Evolutionary conservation across 805 yeast genomes (phyloP).

Genomic region (Blastobotrys attinorum): DNA sequence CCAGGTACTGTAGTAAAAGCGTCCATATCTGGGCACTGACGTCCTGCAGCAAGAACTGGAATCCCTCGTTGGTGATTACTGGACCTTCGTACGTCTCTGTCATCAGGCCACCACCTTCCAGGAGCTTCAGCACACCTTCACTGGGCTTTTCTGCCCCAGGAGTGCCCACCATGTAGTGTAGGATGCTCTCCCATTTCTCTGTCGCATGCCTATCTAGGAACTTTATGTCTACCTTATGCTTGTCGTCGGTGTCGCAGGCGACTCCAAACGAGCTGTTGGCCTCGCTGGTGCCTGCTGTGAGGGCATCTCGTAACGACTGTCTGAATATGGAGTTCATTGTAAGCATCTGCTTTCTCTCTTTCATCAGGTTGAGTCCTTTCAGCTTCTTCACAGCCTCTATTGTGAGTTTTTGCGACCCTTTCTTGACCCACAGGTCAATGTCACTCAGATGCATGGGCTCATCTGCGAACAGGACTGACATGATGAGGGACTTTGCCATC

Average conservation of each 20-base stretch:
- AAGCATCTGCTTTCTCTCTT: constrained; percentile 42
- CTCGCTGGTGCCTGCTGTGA: constrained; percentile 59
- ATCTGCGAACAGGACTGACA: constrained; percentile 80
- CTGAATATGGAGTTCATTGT: constrained; percentile 62
- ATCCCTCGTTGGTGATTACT: constrained; percentile 82
- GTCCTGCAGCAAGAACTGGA: constrained; percentile 88
- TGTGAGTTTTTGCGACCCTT: constrained; percentile 44
- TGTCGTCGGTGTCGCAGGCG: constrained; percentile 48
- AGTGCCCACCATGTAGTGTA: constrained; percentile 97
- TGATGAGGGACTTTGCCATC: constrained; percentile 78
- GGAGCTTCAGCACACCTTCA: constrained; percentile 67
- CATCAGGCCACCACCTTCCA: constrained; percentile 82
- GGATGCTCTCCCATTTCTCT: constrained; percentile 86
- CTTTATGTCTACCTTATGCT: constrained; percentile 49
- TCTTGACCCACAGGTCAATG: constrained; percentile 68
- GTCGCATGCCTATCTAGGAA: constrained; percentile 76
- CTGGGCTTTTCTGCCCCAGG: constrained; percentile 59
- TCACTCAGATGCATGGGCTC: constrained; percentile 59
- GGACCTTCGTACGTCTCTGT: constrained; percentile 39
- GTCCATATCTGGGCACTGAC: constrained; percentile 95
- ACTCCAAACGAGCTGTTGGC: constrained; percentile 70
- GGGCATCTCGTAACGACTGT: constrained; percentile 66
- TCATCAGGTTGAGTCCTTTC: constrained; percentile 65
- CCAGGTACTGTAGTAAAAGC: constrained; percentile 73
- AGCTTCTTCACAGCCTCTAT: constrained; percentile 74